These are phyloP conservation scores for Wickerhamomyces sp. DNA, from an alignment of 1,139 yeast species.

Conservation along the genomic window DNA sequence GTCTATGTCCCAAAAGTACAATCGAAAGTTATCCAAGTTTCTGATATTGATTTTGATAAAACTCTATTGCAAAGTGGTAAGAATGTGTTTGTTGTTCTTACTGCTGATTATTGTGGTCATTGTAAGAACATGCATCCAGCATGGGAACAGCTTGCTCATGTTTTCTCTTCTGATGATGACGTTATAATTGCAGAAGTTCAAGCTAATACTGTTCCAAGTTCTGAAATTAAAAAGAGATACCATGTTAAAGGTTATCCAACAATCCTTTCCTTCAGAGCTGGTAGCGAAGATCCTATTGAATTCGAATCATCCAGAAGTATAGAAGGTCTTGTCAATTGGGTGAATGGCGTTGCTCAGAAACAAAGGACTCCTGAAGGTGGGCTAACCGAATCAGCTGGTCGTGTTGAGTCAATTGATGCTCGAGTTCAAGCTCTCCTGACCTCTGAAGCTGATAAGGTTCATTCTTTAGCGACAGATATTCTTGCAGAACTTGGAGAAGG, in stretches of 20 bases:
- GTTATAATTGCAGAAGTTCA: constrained; percentile 83
- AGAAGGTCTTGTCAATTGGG: constrained; percentile 39
- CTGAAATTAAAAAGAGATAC: constrained; percentile 16
- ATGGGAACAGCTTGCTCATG: constrained; percentile 78
- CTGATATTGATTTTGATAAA: constrained; percentile 23
- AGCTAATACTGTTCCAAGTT: constrained; percentile 57
- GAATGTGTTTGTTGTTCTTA: constrained; percentile 80
- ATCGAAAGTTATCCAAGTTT: constrained; percentile 20
- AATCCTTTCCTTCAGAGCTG: constrained; percentile 84
- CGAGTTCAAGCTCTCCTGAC: constrained; percentile 27
- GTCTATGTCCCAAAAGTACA: constrained; percentile 29
- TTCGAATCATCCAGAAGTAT: constrained; percentile 32
- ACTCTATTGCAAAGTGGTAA: constrained; percentile 19
- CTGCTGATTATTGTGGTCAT: constrained; percentile 99
- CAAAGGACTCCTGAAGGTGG: constrained; percentile 50
- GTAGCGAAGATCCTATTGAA: constrained; percentile 38
- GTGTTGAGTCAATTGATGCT: constrained; percentile 38
- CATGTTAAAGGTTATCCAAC: constrained; percentile 91
- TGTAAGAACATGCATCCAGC: constrained; percentile 91
- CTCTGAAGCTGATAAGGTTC: constrained; percentile 23
- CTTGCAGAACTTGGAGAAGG: constrained; percentile 22
- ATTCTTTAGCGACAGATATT: constrained; percentile 24
- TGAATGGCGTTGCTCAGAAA: constrained; percentile 50
- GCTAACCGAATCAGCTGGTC: constrained; percentile 50
- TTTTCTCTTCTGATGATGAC: constrained; percentile 46